Conservation (phyloP, 1,284 basidiomycete species). For the Ustilago trichophora region DNA sequence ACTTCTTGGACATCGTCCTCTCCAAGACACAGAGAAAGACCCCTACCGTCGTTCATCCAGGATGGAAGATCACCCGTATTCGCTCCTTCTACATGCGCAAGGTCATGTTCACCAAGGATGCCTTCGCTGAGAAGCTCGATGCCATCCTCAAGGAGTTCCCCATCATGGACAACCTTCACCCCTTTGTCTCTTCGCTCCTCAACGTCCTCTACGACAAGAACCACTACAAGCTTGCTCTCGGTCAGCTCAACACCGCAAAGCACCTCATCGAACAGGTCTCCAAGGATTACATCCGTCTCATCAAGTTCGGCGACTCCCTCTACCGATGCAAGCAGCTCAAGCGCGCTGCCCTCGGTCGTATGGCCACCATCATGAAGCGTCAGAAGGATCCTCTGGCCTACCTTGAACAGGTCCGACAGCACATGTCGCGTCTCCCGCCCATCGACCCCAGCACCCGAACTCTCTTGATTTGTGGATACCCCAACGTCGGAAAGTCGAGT, state of each 20-base stretch:
- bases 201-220: constrained; percentile 67
- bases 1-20: constrained; percentile 93
- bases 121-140: constrained; percentile 94
- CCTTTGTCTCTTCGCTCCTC: constrained; percentile 65
- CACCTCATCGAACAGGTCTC: constrained; percentile 66
- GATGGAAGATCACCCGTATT: constrained; percentile 97
- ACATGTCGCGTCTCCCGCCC: constrained; percentile 66
- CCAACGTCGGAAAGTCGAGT: constrained; percentile 66
- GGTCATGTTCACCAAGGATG: constrained; percentile 98
- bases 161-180: constrained; percentile 60
- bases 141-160: constrained; percentile 95
- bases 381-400: constrained; percentile 66
- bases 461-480: constrained; percentile 65
- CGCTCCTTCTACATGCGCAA: constrained; percentile 95
- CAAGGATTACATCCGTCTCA: constrained; percentile 65
- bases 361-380: constrained; percentile 66
- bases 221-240: constrained; percentile 66
- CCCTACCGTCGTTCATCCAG: constrained; percentile 80
- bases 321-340: constrained; percentile 67
- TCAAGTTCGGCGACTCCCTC: constrained; percentile 66
- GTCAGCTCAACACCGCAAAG: constrained; percentile 65
- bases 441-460: constrained; percentile 64
- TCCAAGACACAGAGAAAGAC: constrained; percentile 97
- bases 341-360: constrained; percentile 64
- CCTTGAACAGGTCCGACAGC: constrained; percentile 66